phyloP scores from a whole-genome alignment of 352 stramenopile species.

The Phytophthora sp. region DNA sequence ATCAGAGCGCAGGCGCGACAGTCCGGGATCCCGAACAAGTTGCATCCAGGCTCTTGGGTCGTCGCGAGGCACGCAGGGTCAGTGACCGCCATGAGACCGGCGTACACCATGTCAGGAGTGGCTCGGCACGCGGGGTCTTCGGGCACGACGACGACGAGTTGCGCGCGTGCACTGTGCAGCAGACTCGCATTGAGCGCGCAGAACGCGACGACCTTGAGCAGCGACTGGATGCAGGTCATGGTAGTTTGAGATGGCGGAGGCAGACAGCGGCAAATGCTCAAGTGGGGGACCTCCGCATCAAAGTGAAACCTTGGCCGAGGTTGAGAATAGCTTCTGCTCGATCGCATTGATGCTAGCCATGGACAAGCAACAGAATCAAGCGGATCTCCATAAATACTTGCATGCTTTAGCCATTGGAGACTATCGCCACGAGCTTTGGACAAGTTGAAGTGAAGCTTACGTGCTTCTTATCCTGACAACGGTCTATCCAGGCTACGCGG shows the following conservation, averaged over 20 bases:
- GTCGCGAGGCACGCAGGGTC: constrained; percentile 3
- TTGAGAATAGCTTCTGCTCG: background rate
- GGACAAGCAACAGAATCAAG: background rate
- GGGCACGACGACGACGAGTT: background rate
- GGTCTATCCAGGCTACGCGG: too few species aligned
- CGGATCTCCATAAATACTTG: background rate
- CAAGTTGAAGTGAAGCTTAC: too few species aligned
- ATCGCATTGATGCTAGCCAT: background rate
- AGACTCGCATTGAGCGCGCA: constrained; percentile 3
- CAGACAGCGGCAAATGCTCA: background rate
- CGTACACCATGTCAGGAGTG: constrained; percentile 8
- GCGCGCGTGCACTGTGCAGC: background rate
- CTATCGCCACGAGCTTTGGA: too few species aligned
- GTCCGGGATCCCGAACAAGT: constrained; percentile 8
- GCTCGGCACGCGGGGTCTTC: constrained; percentile 8
- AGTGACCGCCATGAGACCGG: constrained; percentile 10
- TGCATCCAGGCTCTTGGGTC: constrained; percentile 11
- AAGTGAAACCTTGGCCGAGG: background rate
- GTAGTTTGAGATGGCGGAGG: too few species aligned
- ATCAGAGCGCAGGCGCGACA: constrained; percentile 14
- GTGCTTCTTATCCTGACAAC: too few species aligned
- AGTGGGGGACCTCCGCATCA: background rate
- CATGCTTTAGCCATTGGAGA: too few species aligned
- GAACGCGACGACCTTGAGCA: constrained; percentile 10
- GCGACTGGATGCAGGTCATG: background rate